phyloP scores from a whole-genome alignment of 164 flowering plant species.

The Vitis labrusca region DNA sequence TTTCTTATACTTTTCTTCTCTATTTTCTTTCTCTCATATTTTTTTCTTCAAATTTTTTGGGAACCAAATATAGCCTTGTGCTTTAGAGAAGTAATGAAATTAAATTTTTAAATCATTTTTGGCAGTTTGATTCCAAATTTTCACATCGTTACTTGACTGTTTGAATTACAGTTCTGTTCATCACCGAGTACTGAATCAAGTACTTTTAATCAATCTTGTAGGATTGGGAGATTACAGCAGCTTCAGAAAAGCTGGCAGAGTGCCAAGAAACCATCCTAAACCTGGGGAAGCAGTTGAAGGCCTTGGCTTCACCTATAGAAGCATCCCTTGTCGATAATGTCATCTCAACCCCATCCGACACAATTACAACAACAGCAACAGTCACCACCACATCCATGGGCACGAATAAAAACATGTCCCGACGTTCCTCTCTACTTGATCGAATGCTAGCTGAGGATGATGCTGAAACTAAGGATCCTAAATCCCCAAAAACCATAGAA shows the following conservation, averaged over 20 bases:
- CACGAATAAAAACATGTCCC: slow-evolving; percentile 14
- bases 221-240: slow-evolving; percentile 56
- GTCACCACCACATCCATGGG: neutral
- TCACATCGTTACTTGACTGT: no score
- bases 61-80: no score
- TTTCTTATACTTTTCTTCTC: no score
- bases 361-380: slow-evolving; percentile 3
- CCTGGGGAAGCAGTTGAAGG: slow-evolving; percentile 61
- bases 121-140: neutral
- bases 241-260: slow-evolving; percentile 65
- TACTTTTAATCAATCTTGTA: slow-evolving; percentile 18
- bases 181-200: neutral
- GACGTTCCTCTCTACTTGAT: slow-evolving; percentile 35
- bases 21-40: no score
- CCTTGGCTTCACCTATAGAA: slow-evolving; percentile 36
- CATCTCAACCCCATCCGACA: slow-evolving; percentile 22
- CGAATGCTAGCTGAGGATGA: slow-evolving; percentile 41
- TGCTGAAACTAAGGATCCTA: slow-evolving; percentile 6
- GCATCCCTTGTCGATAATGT: slow-evolving; percentile 32
- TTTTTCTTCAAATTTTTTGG: no score
- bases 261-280: slow-evolving; percentile 63
- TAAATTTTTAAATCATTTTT: neutral
- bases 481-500: slow-evolving; percentile 13
- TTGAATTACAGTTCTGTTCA: no score
- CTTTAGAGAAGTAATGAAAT: no score